A percentile compares a stretch with the other conserved stretches of the same genome.
phyloP scores from a whole-genome alignment of 2,329 filamentous ascomycete species.

The Fusarium virguliforme region DNA sequence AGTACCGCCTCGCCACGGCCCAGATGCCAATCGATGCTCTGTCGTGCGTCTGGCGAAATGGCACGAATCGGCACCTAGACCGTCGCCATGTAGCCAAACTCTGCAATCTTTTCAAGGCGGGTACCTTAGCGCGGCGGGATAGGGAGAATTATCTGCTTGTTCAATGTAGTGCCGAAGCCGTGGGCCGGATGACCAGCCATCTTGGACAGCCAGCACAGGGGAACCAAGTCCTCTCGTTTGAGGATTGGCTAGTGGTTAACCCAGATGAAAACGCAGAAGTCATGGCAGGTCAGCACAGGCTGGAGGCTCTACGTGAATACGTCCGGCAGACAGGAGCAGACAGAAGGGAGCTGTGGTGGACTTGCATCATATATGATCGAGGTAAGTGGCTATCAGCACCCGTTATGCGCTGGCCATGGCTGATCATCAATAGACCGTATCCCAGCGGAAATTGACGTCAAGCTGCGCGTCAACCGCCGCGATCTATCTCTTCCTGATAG shows the following conservation, averaged over 20 bases:
- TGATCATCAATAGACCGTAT: slow-evolving; percentile 14
- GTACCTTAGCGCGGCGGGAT: slow-evolving; percentile 4
- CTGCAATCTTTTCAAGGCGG: slow-evolving; percentile 7
- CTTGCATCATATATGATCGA: slow-evolving; percentile 32
- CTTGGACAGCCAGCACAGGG: not conserved
- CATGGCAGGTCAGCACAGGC: slow-evolving; percentile 35
- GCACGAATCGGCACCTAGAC: slow-evolving; percentile 7
- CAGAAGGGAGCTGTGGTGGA: slow-evolving; percentile 30
- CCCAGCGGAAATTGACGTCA: slow-evolving; percentile 24
- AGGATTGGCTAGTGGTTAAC: slow-evolving; percentile 20
- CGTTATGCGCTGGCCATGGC: not conserved
- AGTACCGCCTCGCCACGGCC: slow-evolving; percentile 4
- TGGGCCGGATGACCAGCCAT: slow-evolving; percentile 11
- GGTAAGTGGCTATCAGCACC: slow-evolving; percentile 19
- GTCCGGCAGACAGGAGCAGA: slow-evolving; percentile 14
- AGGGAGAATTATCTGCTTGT: slow-evolving; percentile 22
- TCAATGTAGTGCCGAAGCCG: slow-evolving; percentile 7
- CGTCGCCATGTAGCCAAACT: slow-evolving; percentile 14
- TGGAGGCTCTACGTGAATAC: slow-evolving; percentile 27
- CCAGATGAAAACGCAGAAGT: slow-evolving; percentile 21
- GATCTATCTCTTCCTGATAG: slow-evolving; percentile 28
- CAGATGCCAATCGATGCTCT: slow-evolving; percentile 14
- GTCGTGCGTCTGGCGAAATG: slow-evolving; percentile 9
- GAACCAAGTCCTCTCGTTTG: slow-evolving; percentile 9
- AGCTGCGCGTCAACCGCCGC: slow-evolving; percentile 28